Evolutionary conservation across 768 basidiomycete species (phyloP).

Genomic region (Suillus weaverae): DNA sequence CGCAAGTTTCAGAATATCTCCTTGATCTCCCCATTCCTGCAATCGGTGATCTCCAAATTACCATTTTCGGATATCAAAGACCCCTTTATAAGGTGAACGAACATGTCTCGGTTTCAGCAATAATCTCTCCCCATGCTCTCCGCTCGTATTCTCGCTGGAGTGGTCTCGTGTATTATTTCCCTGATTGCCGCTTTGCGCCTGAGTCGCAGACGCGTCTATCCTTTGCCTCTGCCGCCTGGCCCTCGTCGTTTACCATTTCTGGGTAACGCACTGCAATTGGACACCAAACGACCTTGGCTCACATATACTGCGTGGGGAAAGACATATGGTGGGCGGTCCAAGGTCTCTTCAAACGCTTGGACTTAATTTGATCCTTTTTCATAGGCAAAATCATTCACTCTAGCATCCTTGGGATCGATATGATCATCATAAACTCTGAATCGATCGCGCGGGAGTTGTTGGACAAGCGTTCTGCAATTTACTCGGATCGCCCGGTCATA

Average conservation of each 20-base stretch:
- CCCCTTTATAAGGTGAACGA: not conserved
- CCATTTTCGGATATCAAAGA: not conserved
- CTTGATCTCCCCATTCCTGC: not conserved
- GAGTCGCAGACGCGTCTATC: not conserved
- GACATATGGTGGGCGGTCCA: not conserved
- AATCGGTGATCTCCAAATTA: not conserved
- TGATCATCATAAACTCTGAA: conserved; percentile 10
- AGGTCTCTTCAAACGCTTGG: not conserved
- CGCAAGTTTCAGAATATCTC: not conserved
- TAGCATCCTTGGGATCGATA: conserved; percentile 8
- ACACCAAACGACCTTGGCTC: conserved; percentile 8
- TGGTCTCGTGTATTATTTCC: not conserved
- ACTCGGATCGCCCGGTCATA: conserved; percentile 5
- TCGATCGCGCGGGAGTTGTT: conserved; percentile 8
- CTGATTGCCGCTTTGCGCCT: not conserved
- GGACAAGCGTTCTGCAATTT: conserved; percentile 5
- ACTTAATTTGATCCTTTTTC: not conserved
- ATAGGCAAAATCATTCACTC: conserved; percentile 4
- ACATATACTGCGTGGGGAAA: conserved; percentile 6
- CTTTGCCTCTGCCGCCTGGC: conserved; percentile 7
- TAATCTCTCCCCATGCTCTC: not conserved
- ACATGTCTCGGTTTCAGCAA: not conserved
- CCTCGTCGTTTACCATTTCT: conserved; percentile 6
- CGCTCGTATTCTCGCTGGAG: not conserved
- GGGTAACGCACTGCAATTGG: conserved; percentile 1